phyloP scores from a whole-genome alignment of 805 yeast genomes.

The Ogataea paradorogensis region DNA sequence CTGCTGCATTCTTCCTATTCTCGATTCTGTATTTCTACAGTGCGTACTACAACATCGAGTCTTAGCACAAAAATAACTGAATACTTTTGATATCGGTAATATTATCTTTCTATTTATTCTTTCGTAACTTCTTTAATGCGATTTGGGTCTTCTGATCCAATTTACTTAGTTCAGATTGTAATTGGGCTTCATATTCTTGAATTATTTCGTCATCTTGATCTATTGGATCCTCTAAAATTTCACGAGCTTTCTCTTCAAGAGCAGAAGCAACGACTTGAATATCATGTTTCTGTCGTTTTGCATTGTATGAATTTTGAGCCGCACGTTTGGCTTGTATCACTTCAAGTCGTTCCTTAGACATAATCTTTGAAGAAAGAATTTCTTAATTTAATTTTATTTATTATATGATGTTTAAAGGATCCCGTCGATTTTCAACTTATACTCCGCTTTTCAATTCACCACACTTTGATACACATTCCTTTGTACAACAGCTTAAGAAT shows the following conservation, averaged over 20 bases:
- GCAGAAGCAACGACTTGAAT: not conserved
- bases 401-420: not conserved
- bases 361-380: not conserved
- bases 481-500: slow-evolving; percentile 61
- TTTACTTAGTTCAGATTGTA: slow-evolving; percentile 36
- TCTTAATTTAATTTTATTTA: not conserved
- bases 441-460: slow-evolving; percentile 19
- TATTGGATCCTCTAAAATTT: not conserved
- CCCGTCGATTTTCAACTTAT: slow-evolving; percentile 2
- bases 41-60: slow-evolving; percentile 41
- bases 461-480: slow-evolving; percentile 72
- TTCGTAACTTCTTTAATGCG: slow-evolving; percentile 30
- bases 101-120: slow-evolving; percentile 1
- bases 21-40: slow-evolving; percentile 76
- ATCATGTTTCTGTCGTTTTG: slow-evolving; percentile 1
- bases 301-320: not conserved
- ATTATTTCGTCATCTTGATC: slow-evolving; percentile 12
- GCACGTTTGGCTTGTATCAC: slow-evolving; percentile 1
- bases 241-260: not conserved
- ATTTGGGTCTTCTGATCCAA: slow-evolving; percentile 42
- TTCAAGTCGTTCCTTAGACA: slow-evolving; percentile 8
- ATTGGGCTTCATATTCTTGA: slow-evolving; percentile 35
- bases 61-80: slow-evolving; percentile 8
- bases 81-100: not conserved
- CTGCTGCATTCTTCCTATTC: slow-evolving; percentile 80